These are phyloP conservation scores for Mycena venus DNA, from an alignment of 768 basidiomycete genomes.

Conservation along the genomic window DNA sequence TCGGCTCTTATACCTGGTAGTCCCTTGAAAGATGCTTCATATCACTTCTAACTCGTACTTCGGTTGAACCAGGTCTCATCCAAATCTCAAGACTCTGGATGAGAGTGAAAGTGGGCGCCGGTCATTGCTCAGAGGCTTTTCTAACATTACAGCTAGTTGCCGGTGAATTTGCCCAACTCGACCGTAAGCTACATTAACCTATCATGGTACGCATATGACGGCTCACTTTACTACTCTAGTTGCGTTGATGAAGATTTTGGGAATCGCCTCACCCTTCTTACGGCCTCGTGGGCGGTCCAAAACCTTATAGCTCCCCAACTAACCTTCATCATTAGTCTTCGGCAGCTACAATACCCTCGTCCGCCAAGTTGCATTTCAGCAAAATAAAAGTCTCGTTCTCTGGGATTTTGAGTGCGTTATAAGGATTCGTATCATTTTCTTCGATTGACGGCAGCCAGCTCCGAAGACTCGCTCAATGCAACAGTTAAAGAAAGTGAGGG, in stretches of 20 bases:
- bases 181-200: not conserved
- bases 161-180: slow-evolving; percentile 14
- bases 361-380: slow-evolving; percentile 24
- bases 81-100: slow-evolving; percentile 37
- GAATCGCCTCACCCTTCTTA: slow-evolving; percentile 35
- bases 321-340: slow-evolving; percentile 20
- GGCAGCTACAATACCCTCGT: slow-evolving; percentile 31
- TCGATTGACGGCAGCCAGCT: slow-evolving; percentile 37
- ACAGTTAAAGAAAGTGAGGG: slow-evolving; percentile 47
- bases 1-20: slow-evolving; percentile 48
- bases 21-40: too few relatives aligned
- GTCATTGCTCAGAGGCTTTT: not conserved
- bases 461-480: slow-evolving; percentile 54
- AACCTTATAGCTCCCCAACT: not conserved
- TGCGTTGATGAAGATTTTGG: slow-evolving; percentile 38
- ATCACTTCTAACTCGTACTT: too few relatives aligned
- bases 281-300: not conserved
- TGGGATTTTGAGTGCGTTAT: slow-evolving; percentile 52
- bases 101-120: slow-evolving; percentile 37
- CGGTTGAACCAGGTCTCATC: slow-evolving; percentile 27
- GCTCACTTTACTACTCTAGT: slow-evolving; percentile 12
- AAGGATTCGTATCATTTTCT: too few relatives aligned
- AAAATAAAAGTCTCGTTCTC: slow-evolving; percentile 36
- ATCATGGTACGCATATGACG: not conserved
- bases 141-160: slow-evolving; percentile 4